These are phyloP conservation scores for Cicer yamashitae DNA, from an alignment of 306 rosid species.

Conservation along the genomic window DNA sequence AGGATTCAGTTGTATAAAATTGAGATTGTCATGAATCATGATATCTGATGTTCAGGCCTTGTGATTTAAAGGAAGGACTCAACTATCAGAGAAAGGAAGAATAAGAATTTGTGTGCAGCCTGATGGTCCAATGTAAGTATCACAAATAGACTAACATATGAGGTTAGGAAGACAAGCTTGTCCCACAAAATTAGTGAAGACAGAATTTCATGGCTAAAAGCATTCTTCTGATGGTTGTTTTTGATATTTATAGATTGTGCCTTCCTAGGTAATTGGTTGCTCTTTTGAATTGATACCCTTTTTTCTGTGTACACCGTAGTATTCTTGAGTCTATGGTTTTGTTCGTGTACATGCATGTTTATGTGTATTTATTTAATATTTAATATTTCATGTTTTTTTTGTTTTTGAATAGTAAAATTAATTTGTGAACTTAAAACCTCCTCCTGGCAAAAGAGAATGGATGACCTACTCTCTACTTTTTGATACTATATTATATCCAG, in stretches of 20 bases:
- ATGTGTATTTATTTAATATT: slow-evolving; percentile 1
- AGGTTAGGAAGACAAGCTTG: slow-evolving; percentile 15
- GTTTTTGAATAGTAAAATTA: slow-evolving; percentile 6
- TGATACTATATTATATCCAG: slow-evolving; percentile 8
- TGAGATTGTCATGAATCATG: slow-evolving; percentile 25
- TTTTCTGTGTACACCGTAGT: neutral
- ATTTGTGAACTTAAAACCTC: slow-evolving; percentile 25
- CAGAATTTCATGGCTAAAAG: slow-evolving; percentile 5
- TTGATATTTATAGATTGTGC: neutral
- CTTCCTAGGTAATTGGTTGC: slow-evolving; percentile 24
- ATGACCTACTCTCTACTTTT: neutral
- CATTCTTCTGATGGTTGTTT: slow-evolving; percentile 20
- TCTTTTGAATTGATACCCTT: slow-evolving; percentile 12
- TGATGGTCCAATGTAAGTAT: slow-evolving; percentile 12
- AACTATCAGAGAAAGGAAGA: neutral
- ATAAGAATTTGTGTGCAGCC: neutral
- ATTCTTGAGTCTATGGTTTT: slow-evolving; percentile 4
- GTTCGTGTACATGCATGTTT: neutral
- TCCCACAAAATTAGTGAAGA: slow-evolving; percentile 3
- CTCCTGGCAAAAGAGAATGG: slow-evolving; percentile 10
- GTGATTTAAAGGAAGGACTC: slow-evolving; percentile 9
- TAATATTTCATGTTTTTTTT: neutral
- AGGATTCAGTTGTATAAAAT: neutral
- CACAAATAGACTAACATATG: neutral
- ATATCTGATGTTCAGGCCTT: neutral